Percentiles rank a stretch among this genome's conserved stretches.
phyloP scores from a whole-genome alignment of 2,329 filamentous ascomycete species.

The Calonectria pteridis region DNA sequence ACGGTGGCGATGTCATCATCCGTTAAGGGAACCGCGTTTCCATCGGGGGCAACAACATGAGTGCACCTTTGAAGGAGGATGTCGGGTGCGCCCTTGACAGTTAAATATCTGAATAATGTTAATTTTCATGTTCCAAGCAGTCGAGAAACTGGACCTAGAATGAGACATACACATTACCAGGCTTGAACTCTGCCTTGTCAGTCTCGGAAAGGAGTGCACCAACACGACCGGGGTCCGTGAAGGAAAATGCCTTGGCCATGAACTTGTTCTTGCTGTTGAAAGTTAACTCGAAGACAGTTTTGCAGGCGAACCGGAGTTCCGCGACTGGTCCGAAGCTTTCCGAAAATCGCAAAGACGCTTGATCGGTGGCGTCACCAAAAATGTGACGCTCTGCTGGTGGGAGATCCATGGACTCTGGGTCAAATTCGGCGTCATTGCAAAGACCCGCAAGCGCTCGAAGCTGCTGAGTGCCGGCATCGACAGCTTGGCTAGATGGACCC shows the following conservation, averaged over 20 bases:
- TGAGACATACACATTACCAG: constrained; percentile 11
- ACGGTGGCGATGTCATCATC: constrained; percentile 59
- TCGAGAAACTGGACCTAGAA: too few species aligned
- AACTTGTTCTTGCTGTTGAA: constrained; percentile 91
- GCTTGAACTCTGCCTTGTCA: constrained; percentile 18
- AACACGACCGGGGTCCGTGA: constrained; percentile 55
- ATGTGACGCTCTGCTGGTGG: constrained; percentile 73
- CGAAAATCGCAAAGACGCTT: constrained; percentile 80
- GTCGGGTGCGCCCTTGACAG: constrained; percentile 84
- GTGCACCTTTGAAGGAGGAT: constrained; percentile 75
- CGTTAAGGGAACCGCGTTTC: constrained; percentile 61
- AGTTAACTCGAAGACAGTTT: constrained; percentile 74
- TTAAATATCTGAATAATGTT: constrained; percentile 61
- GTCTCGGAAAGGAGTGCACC: constrained; percentile 29
- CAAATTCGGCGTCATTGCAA: constrained; percentile 83
- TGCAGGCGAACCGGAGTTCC: constrained; percentile 73
- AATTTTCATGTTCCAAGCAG: too few species aligned
- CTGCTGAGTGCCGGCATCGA: constrained; percentile 48
- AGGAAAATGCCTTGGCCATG: constrained; percentile 74
- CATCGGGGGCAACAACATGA: constrained; percentile 67
- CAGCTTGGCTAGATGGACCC: constrained; percentile 61
- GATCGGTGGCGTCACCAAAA: constrained; percentile 82
- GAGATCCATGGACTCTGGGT: constrained; percentile 70
- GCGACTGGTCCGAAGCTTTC: constrained; percentile 68
- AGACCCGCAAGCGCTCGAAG: constrained; percentile 72